These are phyloP conservation scores for Coemansia furcata DNA, from an alignment of 192 early-diverging fungal species.

Conservation along the genomic window DNA sequence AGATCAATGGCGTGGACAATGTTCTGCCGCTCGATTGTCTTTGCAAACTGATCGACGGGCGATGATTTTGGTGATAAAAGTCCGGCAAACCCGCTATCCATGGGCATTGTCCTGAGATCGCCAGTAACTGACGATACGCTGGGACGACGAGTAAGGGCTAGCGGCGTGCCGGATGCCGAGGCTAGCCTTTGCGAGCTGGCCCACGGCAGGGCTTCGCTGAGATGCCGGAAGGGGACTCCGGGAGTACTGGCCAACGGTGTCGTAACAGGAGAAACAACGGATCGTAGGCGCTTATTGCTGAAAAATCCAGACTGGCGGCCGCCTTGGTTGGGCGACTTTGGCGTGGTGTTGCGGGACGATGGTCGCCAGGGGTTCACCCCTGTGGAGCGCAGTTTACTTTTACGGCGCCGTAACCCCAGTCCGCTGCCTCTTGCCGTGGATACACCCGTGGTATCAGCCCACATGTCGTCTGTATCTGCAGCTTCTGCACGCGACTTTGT, in stretches of 20 bases:
- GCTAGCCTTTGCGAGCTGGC: conserved; percentile 32
- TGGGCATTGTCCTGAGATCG: conserved; percentile 39
- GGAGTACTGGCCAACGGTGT: conserved; percentile 21
- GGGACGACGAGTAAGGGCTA: conserved; percentile 27
- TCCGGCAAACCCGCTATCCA: neutral
- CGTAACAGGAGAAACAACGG: neutral
- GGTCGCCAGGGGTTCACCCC: conserved; percentile 3
- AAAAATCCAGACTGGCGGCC: conserved; percentile 22
- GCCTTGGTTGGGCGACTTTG: neutral
- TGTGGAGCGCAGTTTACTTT: neutral
- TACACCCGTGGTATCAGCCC: neutral
- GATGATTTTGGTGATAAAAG: neutral
- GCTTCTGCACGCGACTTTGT: neutral
- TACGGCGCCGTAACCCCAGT: conserved; percentile 1
- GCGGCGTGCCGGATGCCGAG: conserved; percentile 25
- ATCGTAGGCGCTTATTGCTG: neutral
- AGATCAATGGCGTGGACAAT: conserved; percentile 57
- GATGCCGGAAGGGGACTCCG: conserved; percentile 38
- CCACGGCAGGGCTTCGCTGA: conserved; percentile 45
- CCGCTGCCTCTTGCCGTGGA: neutral
- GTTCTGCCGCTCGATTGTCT: conserved; percentile 19
- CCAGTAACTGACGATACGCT: conserved; percentile 28
- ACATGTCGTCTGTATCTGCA: neutral
- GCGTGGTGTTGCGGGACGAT: neutral
- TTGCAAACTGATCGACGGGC: neutral